phyloP scores from a whole-genome alignment of 768 basidiomycete genomes.

The Suillus cothurnatus region DNA sequence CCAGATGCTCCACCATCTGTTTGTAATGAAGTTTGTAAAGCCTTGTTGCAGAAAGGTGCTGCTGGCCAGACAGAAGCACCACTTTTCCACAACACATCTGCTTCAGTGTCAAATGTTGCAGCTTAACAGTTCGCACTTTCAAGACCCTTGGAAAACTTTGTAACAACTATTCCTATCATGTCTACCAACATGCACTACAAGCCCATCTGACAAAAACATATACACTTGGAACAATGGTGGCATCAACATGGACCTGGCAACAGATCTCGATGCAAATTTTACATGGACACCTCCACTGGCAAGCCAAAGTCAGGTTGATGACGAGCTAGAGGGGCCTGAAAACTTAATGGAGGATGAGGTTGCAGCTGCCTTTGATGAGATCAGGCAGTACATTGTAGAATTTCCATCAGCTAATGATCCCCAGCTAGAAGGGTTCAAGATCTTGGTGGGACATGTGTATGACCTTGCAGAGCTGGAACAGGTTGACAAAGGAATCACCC shows the following conservation, averaged over 20 bases:
- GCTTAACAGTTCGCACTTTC: too few relatives aligned
- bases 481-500: background rate
- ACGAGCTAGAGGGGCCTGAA: background rate
- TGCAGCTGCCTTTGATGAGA: background rate
- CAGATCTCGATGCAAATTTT: background rate
- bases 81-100: too few relatives aligned
- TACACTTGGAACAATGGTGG: conserved; percentile 19
- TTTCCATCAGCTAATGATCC: background rate
- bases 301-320: background rate
- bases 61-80: too few relatives aligned
- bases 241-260: conserved; percentile 15
- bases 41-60: background rate
- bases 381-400: background rate
- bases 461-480: background rate
- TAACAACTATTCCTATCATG: too few relatives aligned
- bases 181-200: too few relatives aligned
- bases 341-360: background rate
- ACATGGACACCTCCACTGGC: conserved; percentile 5
- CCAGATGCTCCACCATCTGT: too few relatives aligned
- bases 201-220: conserved; percentile 26
- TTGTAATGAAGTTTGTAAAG: too few relatives aligned
- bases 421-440: background rate
- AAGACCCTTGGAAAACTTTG: too few relatives aligned
- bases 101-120: too few relatives aligned
- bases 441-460: background rate